Evolutionary conservation across 768 basidiomycete species (phyloP), one percentile per base, ranked within the genome.

Genomic region (Mycena crocata): DNA sequence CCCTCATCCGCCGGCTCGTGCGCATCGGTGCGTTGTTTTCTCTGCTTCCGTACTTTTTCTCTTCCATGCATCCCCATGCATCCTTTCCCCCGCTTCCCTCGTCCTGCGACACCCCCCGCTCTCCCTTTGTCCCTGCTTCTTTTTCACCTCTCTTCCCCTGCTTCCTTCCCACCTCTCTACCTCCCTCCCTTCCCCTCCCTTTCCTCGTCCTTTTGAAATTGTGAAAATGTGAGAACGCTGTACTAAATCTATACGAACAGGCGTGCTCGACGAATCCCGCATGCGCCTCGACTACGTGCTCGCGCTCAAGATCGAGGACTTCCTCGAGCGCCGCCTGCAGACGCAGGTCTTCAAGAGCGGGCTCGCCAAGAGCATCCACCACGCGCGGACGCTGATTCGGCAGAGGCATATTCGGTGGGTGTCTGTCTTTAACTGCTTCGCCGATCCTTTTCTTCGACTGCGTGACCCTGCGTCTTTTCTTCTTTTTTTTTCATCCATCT

Each of bases 251-350:
- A n/a, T n/a, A n/a, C n/a, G n/a, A n/a, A n/a, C n/a, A n/a, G n/a
- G n/a, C n/a, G 98, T 99, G 86, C 93, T 99, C 81, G 98, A 99
- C 80, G 98, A 99, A 87, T 83, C 89, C 71, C 93, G 96, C 81
- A 99, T 99, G 98, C 91, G 97, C 82, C 94, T 99, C 83, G 98
- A 99, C 93, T 99, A 99, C 91, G 98, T 99, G 86, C 86, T 99
- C 81, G 98, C 97, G 58, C 86, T 99, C 75, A 99, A 98, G 87
- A 90, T 98, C 75, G 98, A 99, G 82, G 98, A 99, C 84, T 99
- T 99, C 92, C 93, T 99, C 92, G 98, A 99, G 88, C 89, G 98
- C 76, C 86, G 98, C 74, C 84, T 99, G 78, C 98, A 99, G 85
- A 99, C 98, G 42, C 98, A 99, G 86, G 98, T 99, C 75, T 99